phyloP scores from a whole-genome alignment of 495 filamentous ascomycete species.

The Neurospora sp. region DNA sequence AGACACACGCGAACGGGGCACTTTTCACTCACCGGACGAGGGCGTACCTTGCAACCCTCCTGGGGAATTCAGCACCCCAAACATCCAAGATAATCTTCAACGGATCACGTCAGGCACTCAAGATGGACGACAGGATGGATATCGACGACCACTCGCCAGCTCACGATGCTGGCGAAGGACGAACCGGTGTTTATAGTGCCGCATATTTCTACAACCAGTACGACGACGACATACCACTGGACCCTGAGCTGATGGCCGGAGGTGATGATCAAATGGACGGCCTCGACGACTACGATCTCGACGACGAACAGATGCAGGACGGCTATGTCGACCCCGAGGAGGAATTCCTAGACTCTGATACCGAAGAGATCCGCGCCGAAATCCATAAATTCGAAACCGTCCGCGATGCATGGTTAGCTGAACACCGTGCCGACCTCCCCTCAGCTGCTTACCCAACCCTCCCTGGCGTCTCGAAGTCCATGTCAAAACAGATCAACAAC shows the following conservation, averaged over 20 bases:
- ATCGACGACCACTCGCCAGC: slow-evolving; percentile 6
- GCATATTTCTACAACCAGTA: slow-evolving; percentile 1
- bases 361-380: slow-evolving; percentile 23
- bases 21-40: too few relatives aligned
- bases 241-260: not conserved
- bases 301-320: slow-evolving; percentile 20
- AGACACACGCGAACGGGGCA: too few relatives aligned
- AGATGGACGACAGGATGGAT: slow-evolving; percentile 16
- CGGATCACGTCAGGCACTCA: not conserved
- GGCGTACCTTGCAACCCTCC: not conserved
- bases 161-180: not conserved
- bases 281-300: slow-evolving; percentile 8
- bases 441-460: not conserved
- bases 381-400: slow-evolving; percentile 26
- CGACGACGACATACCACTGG: not conserved
- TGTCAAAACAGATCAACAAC: slow-evolving; percentile 6
- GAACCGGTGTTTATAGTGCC: not conserved
- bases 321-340: slow-evolving; percentile 1
- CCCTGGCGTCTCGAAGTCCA: not conserved
- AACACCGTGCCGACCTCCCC: slow-evolving; percentile 16
- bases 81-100: not conserved
- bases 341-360: slow-evolving; percentile 23
- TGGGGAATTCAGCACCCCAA: not conserved
- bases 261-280: slow-evolving; percentile 2
- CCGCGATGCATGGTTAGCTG: slow-evolving; percentile 22